Base-by-base conservation (phyloP, 352 stramenopile genomes). In the Pythium aristosporum region DNA sequence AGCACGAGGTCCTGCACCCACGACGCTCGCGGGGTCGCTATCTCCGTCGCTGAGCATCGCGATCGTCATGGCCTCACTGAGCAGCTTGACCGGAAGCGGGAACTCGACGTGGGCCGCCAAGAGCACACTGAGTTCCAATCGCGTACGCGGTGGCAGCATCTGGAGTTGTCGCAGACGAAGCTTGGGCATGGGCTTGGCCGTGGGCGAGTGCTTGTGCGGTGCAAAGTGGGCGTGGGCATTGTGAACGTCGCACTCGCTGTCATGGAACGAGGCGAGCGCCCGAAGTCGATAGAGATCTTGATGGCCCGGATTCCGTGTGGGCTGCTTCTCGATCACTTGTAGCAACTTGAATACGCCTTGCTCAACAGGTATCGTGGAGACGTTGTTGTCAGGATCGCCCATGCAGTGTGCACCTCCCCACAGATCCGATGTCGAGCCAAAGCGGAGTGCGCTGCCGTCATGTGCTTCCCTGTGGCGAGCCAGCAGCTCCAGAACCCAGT, bases 181-280 rank as follows among this genome's bases (percentile, higher is more conserved):
- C 8, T 52, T 63, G 2, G 82, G 68, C 75, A 80, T 75, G 11
- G 55, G 23, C 15, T 67, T 67, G 7, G 69, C 66, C n/a, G 75
- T 85, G 2, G 44, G 32, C 10, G 59, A 52, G 25, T 75, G 57
- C 48, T 73, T 81, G 7, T 63, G 72, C 3, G 78, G 60, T 5
- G 80, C 71, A 28, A 91, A 85, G 6, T 75, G 63, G n/a, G 57
- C 62, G 53, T 87, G 48, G 0, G 62, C 25, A 25, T 89, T 89
- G 63, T 87, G 76, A 9, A 85, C 39, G 1, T n/a, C 32, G 20
- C 70, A 49, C 63, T 87, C 74, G 46, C 67, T 53, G 61, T 88
- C 80, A 53, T 89, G 71, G 44, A 89, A 75, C 8, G 56, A 52
- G 13, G 77, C 37, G 30, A 91, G 57, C 7, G 64, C 62, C 9